These are phyloP conservation scores for Populus euphratica DNA, from an alignment of 345 rosid species.

Conservation along the genomic window DNA sequence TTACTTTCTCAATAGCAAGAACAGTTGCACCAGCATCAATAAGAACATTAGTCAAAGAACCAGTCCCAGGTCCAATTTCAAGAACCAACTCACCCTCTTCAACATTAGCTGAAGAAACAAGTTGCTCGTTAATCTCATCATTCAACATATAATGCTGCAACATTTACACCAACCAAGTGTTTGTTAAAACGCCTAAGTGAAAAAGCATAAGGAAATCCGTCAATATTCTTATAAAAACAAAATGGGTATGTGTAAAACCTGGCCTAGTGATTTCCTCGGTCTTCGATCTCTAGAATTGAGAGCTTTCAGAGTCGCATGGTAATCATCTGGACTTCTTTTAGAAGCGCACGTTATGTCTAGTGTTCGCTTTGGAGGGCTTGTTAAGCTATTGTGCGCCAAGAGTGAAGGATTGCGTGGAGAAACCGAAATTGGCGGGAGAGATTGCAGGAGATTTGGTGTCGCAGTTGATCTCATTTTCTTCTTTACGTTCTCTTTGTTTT, in stretches of 20 bases:
- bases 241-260: conserved; percentile 38
- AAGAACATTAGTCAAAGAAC: conserved; percentile 80
- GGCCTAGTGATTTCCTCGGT: conserved; percentile 91
- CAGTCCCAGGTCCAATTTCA: conserved; percentile 96
- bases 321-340: conserved; percentile 60
- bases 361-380: conserved; percentile 5
- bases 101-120: conserved; percentile 52
- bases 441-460: conserved; percentile 19
- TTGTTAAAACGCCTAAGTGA: conserved; percentile 19
- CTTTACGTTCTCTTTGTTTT: not conserved
- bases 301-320: conserved; percentile 73
- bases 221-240: too few species aligned
- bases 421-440: conserved; percentile 27
- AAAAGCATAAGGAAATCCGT: not conserved
- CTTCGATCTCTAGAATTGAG: conserved; percentile 81
- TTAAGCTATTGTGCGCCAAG: conserved; percentile 4
- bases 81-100: conserved; percentile 75
- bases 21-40: conserved; percentile 62
- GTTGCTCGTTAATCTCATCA: conserved; percentile 66
- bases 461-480: conserved; percentile 10
- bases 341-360: conserved; percentile 35
- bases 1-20: conserved; percentile 79
- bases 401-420: conserved; percentile 7
- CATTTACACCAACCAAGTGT: conserved; percentile 8
- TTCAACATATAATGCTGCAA: conserved; percentile 91